These are phyloP conservation scores for Akanthomyces lecanii DNA, from an alignment of 2,329 filamentous ascomycete genomes.

Conservation along the genomic window DNA sequence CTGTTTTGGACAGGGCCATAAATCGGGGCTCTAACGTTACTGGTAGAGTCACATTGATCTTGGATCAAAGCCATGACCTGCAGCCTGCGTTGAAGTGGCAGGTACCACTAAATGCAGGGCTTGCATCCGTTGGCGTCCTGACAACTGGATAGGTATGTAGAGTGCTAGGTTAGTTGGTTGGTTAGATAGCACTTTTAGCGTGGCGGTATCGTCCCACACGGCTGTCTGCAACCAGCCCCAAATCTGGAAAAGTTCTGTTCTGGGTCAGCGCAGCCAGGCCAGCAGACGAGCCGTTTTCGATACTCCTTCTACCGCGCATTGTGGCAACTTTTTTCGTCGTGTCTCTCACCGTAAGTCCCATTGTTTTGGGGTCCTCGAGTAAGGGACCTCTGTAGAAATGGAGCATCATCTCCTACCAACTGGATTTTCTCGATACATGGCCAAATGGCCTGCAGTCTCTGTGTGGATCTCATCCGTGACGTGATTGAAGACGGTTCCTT, in stretches of 20 bases:
- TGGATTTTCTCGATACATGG: background rate
- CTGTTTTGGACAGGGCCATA: background rate
- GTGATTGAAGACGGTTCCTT: constrained; percentile 10
- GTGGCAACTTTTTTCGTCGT: background rate
- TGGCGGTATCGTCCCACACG: too few relatives aligned
- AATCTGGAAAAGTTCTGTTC: background rate
- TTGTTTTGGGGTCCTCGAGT: constrained; percentile 3
- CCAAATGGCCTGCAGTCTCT: background rate
- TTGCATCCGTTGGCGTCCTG: too few relatives aligned
- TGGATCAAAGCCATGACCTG: too few relatives aligned
- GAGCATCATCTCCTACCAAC: background rate
- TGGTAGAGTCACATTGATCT: too few relatives aligned
- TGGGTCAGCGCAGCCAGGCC: background rate
- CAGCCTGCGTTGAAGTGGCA: too few relatives aligned
- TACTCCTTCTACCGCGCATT: background rate
- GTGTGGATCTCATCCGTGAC: constrained; percentile 13
- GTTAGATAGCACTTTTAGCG: too few relatives aligned
- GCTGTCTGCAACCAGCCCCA: background rate
- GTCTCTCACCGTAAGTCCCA: background rate
- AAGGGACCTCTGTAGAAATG: background rate
- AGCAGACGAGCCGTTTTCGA: background rate
- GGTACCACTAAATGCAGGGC: too few relatives aligned
- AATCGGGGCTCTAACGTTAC: background rate
- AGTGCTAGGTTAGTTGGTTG: too few relatives aligned
- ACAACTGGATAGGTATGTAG: background rate